Base-by-base conservation (phyloP, 768 basidiomycete species). In the Pulveroboletus ravenelii region DNA sequence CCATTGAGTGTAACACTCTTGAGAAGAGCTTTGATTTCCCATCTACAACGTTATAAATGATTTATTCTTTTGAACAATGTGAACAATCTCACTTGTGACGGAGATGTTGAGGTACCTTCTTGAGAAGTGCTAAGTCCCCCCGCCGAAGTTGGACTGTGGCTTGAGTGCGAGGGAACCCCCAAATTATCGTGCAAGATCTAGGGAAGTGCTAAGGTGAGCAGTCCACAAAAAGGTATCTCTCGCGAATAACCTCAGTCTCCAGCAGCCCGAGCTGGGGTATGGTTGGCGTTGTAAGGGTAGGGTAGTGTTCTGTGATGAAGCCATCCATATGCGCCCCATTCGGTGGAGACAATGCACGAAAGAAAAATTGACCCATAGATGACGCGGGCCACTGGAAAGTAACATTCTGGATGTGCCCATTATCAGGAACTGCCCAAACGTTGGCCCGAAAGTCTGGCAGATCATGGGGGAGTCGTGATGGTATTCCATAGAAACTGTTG, bases 1-100 rank as follows among this genome's bases (percentile, higher is more conserved):
- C 57, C 54, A 60, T 12, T 42, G 38, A 3, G n/a, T 48, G 8
- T 49, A 47, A 34, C 61, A 61, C 44, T 63, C 49, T 14, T 34
- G 39, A 20, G 61, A 62, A 9, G 41, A 20, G 10, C 46, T 47
- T 12, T 25, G 51, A 29, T 20, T 17, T 15, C 23, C 29, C 3
- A 6, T n/a, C 60, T 60, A 7, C 17, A 18, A 17, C 0, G 23
- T 29, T 17, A 23, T 60, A 10, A 48, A 41, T 37, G n/a, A 18
- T 32, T 4, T 23, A 4, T 23, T 4, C 30, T 20, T 41, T 27
- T n/a, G 10, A 8, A 35, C 36, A n/a, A 39, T 10, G 35, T 10
- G 9, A 37, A 29, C 3, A 13, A 18, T 20, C 48, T 52, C 13
- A 60, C 61, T 15, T 44, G 48, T 6, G 41, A 39, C 9, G 10